Conservation (phyloP, 1,284 basidiomycete genomes). For the Trichosporon faecale region DNA sequence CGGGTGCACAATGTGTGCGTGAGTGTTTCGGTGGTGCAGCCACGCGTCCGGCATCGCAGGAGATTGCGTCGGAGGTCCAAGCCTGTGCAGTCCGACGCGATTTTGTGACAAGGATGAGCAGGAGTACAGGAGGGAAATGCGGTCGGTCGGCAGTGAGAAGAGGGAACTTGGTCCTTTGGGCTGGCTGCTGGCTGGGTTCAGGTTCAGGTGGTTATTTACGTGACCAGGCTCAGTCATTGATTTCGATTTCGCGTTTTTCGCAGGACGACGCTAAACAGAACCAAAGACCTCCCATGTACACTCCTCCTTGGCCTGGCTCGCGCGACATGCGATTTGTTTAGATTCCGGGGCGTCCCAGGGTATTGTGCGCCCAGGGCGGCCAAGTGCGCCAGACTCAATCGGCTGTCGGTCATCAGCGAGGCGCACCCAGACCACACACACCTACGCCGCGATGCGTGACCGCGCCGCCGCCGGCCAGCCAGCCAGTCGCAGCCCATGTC, state of each 20-base stretch:
- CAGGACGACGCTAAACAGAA: neutral
- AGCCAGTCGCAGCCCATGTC: neutral
- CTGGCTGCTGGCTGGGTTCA: no score
- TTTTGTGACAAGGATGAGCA: neutral
- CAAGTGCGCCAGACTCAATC: neutral
- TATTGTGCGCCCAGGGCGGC: neutral
- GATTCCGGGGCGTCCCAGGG: neutral
- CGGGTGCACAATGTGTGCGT: slow-evolving; percentile 23
- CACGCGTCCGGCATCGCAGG: slow-evolving; percentile 12
- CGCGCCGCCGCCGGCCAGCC: neutral
- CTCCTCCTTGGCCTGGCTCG: no score
- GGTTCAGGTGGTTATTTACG: neutral
- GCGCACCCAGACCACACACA: neutral
- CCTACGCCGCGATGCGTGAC: neutral
- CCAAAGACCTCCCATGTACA: neutral
- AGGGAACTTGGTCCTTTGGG: neutral
- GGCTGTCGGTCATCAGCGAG: slow-evolving; percentile 1
- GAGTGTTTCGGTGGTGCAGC: slow-evolving; percentile 1
- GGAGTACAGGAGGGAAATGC: neutral
- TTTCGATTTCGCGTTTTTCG: neutral
- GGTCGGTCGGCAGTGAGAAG: neutral
- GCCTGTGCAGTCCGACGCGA: neutral
- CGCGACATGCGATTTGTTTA: neutral
- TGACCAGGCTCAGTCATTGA: neutral
- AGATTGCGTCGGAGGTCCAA: neutral